Percentiles rank a stretch among this genome's conserved stretches.
phyloP scores from a whole-genome alignment of 495 filamentous ascomycete species.

The Neurospora discreta region DNA sequence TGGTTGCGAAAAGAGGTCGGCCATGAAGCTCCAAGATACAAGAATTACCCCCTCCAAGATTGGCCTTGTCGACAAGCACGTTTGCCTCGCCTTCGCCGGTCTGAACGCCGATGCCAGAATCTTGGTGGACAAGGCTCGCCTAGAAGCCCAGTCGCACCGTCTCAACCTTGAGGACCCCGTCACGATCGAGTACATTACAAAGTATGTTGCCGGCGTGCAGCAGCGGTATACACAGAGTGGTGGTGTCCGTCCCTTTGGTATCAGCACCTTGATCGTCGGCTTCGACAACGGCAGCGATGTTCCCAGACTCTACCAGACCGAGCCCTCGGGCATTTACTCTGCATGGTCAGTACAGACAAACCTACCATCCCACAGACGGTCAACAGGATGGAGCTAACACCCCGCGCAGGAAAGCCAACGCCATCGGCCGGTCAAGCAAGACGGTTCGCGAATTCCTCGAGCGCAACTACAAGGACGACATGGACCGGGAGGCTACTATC shows the following conservation, averaged over 20 bases:
- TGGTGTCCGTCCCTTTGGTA: conserved; percentile 93
- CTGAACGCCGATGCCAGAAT: conserved; percentile 96
- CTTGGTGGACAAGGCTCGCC: conserved; percentile 89
- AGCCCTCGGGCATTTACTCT: conserved; percentile 96
- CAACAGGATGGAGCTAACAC: background rate
- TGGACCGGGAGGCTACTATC: conserved; percentile 94
- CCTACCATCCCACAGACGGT: background rate
- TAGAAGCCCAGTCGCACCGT: conserved; percentile 95
- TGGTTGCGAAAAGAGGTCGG: conserved; percentile 96
- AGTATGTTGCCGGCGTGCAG: conserved; percentile 94
- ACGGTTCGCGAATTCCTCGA: conserved; percentile 97
- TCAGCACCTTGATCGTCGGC: conserved; percentile 92
- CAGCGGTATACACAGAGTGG: conserved; percentile 97
- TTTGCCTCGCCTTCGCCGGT: conserved; percentile 92
- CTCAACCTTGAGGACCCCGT: conserved; percentile 97
- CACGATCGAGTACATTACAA: conserved; percentile 97
- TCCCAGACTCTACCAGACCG: conserved; percentile 90
- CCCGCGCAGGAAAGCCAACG: conserved; percentile 84
- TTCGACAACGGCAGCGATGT: conserved; percentile 85
- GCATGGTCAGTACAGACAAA: conserved; percentile 58
- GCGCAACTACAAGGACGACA: conserved; percentile 92
- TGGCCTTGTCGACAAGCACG: conserved; percentile 84
- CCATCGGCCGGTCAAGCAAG: conserved; percentile 95
- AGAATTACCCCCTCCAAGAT: conserved; percentile 99
- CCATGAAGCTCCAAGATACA: conserved; percentile 98